Base-by-base conservation (phyloP, 768 basidiomycete genomes). In the Tubosaeta sp. region DNA sequence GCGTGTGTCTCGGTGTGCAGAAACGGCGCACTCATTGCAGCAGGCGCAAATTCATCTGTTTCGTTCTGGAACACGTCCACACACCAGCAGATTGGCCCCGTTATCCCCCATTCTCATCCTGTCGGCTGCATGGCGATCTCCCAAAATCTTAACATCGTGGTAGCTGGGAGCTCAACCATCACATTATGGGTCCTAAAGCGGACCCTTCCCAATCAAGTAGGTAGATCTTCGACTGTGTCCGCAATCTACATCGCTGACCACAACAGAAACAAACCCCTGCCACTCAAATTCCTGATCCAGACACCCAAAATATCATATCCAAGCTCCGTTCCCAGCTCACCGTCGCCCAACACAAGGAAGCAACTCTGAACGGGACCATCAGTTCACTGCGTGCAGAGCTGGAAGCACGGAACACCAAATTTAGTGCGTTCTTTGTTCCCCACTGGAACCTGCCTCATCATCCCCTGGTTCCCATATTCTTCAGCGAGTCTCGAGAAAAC, bases 51-150 rank as follows among this genome's bases (percentile, higher is more conserved):
- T 27, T 27, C 27, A 27, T 27, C 53, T 1, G 40, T 56, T 31
- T 47, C 53, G 0, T 55, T 56, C 25, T 55, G 53, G 53, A 45
- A 55, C 21, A 38, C 24, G 4, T 19, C 14, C 1, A 54, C 55
- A 2, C 35, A 18, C 27, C 19, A 43, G 21, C 21, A 27, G 34
- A 47, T 55, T 3, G 53, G 48, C 18, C 11, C 48, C 6, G 2
- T 21, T 12, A 19, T 56, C 10, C 29, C 25, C n/a, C 47, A 54
- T 14, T 8, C 21, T 2, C 11, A 7, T 11, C 1, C 2, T 2
- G 4, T 55, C 13, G 13, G 4, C 7, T 36, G 7, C 10, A 49
- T 55, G 16, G 24, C 52, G 6, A 34, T 34, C 16, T 34, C 32
- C 6, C 32, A 3, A 34, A 34, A 34, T 16, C 6, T 16, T 13